Percentiles rank a stretch among this genome's conserved stretches.
These are phyloP conservation scores for Trapa bicornis DNA, from an alignment of 345 rosid species.

Conservation along the genomic window DNA sequence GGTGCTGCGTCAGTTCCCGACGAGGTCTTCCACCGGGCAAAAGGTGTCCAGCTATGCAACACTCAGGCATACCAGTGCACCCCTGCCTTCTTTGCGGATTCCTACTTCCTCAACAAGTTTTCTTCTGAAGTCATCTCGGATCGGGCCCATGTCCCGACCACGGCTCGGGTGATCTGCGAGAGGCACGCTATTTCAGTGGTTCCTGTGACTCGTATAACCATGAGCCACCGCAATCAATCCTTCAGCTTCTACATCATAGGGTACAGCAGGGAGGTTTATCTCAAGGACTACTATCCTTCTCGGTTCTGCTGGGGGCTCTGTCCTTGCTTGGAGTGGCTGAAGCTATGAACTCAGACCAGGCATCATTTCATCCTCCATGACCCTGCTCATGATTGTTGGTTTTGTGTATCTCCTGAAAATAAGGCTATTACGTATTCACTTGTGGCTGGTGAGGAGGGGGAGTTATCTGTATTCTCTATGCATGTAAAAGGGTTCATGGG, in stretches of 20 bases:
- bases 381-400: background rate
- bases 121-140: conserved; percentile 80
- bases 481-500: background rate
- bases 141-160: conserved; percentile 53
- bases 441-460: background rate
- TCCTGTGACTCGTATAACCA: conserved; percentile 81
- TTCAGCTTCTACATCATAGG: conserved; percentile 91
- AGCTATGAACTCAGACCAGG: conserved; percentile 18
- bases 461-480: background rate
- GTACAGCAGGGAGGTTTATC: conserved; percentile 66
- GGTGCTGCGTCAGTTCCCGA: conserved; percentile 97
- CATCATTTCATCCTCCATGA: background rate
- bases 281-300: conserved; percentile 82
- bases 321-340: conserved; percentile 89
- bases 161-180: conserved; percentile 80
- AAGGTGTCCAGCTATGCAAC: conserved; percentile 84
- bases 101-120: conserved; percentile 76
- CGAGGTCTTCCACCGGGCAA: conserved; percentile 79
- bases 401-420: background rate
- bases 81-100: conserved; percentile 88
- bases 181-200: conserved; percentile 78
- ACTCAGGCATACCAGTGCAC: conserved; percentile 88
- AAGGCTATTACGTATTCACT: background rate
- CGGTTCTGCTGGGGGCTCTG: conserved; percentile 93
- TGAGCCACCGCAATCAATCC: conserved; percentile 55